A percentile compares a stretch with the other conserved stretches of the same genome.
These are phyloP conservation scores for Sergeia podlipaevii DNA, from an alignment of 208 protist species.

Conservation along the genomic window DNA sequence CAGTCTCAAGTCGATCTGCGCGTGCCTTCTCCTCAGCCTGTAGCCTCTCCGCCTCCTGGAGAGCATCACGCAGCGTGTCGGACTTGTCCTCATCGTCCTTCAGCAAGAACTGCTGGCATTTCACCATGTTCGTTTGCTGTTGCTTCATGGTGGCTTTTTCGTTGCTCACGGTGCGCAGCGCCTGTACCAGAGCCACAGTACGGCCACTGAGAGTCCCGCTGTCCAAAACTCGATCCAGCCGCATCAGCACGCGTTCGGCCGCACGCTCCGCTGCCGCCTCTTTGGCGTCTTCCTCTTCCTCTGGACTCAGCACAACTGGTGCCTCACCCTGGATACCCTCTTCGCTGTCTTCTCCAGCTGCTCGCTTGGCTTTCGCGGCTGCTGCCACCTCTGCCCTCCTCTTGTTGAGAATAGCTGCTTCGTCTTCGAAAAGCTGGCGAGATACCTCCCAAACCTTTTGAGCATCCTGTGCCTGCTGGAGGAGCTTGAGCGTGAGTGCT, in stretches of 20 bases:
- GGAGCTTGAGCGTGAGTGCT: too few relatives aligned
- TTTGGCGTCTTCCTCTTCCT: not conserved
- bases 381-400: too few relatives aligned
- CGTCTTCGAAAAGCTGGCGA: too few relatives aligned
- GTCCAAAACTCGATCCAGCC: not conserved
- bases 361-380: too few relatives aligned
- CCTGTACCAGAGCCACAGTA: constrained; percentile 18
- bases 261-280: not conserved
- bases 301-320: not conserved
- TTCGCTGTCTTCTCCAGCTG: not conserved
- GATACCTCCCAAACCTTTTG: too few relatives aligned
- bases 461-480: too few relatives aligned
- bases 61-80: constrained; percentile 14
- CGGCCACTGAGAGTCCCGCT: constrained; percentile 12
- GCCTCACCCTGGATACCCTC: not conserved
- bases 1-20: not conserved
- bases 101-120: constrained; percentile 35
- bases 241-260: not conserved
- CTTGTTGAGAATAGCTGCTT: too few relatives aligned
- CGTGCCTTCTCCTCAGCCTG: not conserved
- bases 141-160: constrained; percentile 17
- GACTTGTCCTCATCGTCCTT: constrained; percentile 20
- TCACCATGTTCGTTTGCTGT: constrained; percentile 12
- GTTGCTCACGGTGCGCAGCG: constrained; percentile 17
- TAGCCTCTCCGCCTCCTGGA: constrained; percentile 12